Evolutionary conservation across 2,329 filamentous ascomycete species (phyloP).

Genomic region (Cladosporium sp.): DNA sequence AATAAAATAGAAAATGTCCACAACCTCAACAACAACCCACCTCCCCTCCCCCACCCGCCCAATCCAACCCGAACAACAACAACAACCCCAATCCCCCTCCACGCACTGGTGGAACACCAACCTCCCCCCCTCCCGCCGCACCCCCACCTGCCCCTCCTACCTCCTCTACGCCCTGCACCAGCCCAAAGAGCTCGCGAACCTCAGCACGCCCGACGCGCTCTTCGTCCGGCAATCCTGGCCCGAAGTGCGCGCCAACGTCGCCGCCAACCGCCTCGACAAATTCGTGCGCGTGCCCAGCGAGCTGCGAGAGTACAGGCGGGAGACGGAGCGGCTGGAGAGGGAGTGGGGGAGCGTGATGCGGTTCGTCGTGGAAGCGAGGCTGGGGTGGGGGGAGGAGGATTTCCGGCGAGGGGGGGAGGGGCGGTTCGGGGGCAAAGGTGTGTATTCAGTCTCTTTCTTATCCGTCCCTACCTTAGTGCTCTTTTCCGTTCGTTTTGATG

Average conservation of each 20-base stretch:
- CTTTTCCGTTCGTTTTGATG: not conserved
- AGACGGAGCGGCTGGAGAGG: conserved; percentile 56
- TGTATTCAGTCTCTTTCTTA: conserved; percentile 19
- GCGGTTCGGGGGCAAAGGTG: conserved; percentile 41
- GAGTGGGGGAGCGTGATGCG: conserved; percentile 70
- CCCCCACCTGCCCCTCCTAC: conserved; percentile 63
- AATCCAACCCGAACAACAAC: not conserved
- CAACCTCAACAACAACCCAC: not conserved
- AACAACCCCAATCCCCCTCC: conserved; percentile 41
- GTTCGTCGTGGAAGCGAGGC: conserved; percentile 64
- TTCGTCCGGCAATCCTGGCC: conserved; percentile 64
- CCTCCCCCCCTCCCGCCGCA: conserved; percentile 56
- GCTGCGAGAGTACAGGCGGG: conserved; percentile 70
- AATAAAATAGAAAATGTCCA: not conserved
- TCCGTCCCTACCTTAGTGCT: conserved; percentile 13
- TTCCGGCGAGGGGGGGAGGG: conserved; percentile 28
- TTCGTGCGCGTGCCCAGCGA: conserved; percentile 75
- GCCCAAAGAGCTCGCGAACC: conserved; percentile 62
- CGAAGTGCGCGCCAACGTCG: conserved; percentile 58
- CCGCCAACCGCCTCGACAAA: conserved; percentile 61
- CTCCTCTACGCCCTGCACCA: conserved; percentile 49
- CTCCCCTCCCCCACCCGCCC: conserved; percentile 1
- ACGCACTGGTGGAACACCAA: conserved; percentile 69
- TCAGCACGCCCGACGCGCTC: conserved; percentile 62
- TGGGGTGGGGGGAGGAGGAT: conserved; percentile 53